Evolutionary conservation across 139 green algal species (phyloP).

Genomic region (Micractinium conductrix): DNA sequence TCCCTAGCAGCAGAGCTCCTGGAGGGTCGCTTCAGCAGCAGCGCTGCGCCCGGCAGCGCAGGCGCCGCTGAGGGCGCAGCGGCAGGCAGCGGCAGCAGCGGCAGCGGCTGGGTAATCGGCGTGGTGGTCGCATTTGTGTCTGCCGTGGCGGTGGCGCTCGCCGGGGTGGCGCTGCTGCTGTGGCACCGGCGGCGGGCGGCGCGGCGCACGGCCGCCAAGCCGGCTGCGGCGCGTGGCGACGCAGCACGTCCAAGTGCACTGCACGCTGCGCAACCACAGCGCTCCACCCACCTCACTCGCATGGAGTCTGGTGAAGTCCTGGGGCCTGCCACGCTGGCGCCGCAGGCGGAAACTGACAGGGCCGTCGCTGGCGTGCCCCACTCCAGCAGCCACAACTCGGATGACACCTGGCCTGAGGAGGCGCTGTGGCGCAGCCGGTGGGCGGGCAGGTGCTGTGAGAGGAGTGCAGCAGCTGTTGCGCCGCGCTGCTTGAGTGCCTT

Average conservation of each 20-base stretch:
- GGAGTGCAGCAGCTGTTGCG: not conserved
- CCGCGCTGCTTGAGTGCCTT: not conserved
- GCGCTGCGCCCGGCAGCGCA: no score
- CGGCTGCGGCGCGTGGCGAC: not conserved
- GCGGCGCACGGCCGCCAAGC: not conserved
- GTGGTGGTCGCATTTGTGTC: not conserved
- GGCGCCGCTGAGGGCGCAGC: no score
- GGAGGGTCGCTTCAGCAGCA: not conserved
- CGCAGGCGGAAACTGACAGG: not conserved
- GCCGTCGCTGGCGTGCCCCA: not conserved
- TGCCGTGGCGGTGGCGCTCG: no score
- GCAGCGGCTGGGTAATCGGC: not conserved
- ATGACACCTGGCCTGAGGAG: not conserved
- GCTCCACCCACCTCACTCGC: not conserved
- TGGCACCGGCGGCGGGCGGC: not conserved
- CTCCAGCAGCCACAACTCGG: not conserved
- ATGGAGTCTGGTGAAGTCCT: not conserved
- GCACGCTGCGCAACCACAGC: not conserved
- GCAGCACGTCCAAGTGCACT: not conserved
- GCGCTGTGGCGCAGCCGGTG: slow-evolving; percentile 14
- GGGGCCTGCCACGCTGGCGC: no score
- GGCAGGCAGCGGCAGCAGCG: not conserved
- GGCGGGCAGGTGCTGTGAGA: not conserved
- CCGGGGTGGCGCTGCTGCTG: not conserved
- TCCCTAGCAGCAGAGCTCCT: not conserved